phyloP scores from a whole-genome alignment of 139 green algal genomes.

The Gonium pectorale region DNA sequence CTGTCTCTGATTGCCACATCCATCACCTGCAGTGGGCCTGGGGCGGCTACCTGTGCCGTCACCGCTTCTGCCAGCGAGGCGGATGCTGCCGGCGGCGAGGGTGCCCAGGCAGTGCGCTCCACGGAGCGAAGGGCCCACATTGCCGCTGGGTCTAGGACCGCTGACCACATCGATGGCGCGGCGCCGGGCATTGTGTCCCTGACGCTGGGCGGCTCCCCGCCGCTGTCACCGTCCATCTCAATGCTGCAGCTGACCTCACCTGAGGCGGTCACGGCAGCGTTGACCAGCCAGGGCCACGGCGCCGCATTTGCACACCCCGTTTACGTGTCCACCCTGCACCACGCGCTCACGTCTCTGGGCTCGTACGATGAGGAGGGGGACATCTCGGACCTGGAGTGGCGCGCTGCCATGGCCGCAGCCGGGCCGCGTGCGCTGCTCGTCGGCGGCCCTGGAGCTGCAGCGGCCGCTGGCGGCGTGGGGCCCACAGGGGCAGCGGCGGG shows the following conservation, averaged over 20 bases:
- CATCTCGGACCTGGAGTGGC: conserved; percentile 25
- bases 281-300: conserved; percentile 38
- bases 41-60: background rate
- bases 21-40: background rate
- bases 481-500: background rate
- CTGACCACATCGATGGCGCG: background rate
- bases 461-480: background rate
- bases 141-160: background rate
- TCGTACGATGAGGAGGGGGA: conserved; percentile 39
- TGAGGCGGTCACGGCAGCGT: conserved; percentile 31
- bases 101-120: too few species aligned
- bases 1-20: conserved; percentile 54
- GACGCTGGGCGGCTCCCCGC: conserved; percentile 12
- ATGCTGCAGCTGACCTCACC: conserved; percentile 38
- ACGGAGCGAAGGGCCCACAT: background rate
- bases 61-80: background rate
- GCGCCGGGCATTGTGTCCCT: conserved; percentile 14
- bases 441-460: background rate
- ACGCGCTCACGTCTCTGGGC: conserved; percentile 11
- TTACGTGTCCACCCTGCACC: conserved; percentile 35
- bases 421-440: background rate
- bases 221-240: conserved; percentile 20
- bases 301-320: conserved; percentile 28
- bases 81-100: background rate
- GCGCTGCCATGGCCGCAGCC: background rate